phyloP scores from a whole-genome alignment of 1,284 basidiomycete species.

The Uromyces viciae-fabae region DNA sequence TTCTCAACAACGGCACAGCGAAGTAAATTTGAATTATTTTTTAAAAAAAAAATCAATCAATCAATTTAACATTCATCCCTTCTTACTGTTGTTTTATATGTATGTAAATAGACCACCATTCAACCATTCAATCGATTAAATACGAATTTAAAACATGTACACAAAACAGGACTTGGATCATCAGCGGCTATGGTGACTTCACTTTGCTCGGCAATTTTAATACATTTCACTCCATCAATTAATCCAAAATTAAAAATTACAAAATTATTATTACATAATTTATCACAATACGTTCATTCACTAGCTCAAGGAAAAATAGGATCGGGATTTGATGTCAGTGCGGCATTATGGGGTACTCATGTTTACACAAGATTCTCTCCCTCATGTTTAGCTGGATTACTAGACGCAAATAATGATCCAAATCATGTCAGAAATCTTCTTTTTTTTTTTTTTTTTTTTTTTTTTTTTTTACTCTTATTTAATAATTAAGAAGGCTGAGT shows the following conservation, averaged over 20 bases:
- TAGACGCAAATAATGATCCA: background rate
- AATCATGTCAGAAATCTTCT: background rate
- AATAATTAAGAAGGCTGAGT: no score
- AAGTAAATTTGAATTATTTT: background rate
- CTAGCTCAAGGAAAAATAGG: constrained; percentile 97
- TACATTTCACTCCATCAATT: constrained; percentile 23
- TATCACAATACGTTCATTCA: constrained; percentile 93
- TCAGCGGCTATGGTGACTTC: constrained; percentile 96
- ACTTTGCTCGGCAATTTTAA: constrained; percentile 75
- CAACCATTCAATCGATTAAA: constrained; percentile 72
- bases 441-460: background rate
- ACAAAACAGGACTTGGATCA: constrained; percentile 97
- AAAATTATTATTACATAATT: constrained; percentile 73
- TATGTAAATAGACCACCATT: constrained; percentile 62
- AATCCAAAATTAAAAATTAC: constrained; percentile 55
- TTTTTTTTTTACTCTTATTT: no score
- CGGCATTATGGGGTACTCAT: constrained; percentile 91
- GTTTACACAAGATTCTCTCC: constrained; percentile 86
- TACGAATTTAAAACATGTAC: constrained; percentile 70
- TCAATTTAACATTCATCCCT: constrained; percentile 60
- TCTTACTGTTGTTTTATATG: constrained; percentile 55
- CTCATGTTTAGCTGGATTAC: constrained; percentile 44
- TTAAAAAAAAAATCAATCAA: constrained; percentile 59
- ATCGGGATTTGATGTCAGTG: constrained; percentile 91
- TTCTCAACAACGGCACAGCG: constrained; percentile 33